A percentile compares a stretch with the other conserved stretches of the same genome.
These are phyloP conservation scores for Arabidopsis suecica DNA, from an alignment of 345 rosid genomes.

Conservation along the genomic window DNA sequence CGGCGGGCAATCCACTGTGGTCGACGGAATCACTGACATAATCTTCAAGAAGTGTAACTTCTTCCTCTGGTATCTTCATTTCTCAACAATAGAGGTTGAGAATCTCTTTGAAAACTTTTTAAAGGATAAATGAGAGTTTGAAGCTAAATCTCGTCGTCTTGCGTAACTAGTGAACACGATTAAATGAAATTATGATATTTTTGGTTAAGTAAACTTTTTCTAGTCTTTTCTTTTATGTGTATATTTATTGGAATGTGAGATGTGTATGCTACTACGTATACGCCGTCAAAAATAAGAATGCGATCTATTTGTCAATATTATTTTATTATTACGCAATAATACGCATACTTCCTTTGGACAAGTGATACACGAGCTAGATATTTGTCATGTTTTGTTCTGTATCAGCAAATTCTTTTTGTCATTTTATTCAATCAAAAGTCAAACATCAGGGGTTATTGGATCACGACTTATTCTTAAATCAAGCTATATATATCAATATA, in stretches of 20 bases:
- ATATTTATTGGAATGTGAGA: not conserved
- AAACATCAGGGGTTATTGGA: no score
- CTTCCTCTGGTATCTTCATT: slow-evolving; percentile 29
- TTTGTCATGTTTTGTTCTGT: no score
- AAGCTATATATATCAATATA: no score
- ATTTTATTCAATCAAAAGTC: no score
- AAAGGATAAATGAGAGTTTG: not conserved
- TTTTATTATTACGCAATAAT: no score
- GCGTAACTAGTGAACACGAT: slow-evolving; percentile 13
- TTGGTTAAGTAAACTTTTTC: not conserved
- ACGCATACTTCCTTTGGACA: no score
- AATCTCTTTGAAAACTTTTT: not conserved
- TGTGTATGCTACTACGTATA: not conserved
- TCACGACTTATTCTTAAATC: no score
- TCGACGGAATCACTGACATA: slow-evolving; percentile 40
- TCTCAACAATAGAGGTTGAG: not conserved
- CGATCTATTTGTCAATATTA: no score
- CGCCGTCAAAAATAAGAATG: no score
- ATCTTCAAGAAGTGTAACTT: slow-evolving; percentile 32
- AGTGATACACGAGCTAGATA: no score
- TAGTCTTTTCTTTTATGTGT: not conserved
- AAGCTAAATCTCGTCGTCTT: not conserved
- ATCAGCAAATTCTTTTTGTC: no score
- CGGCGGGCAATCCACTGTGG: slow-evolving; percentile 34
- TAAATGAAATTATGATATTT: not conserved